These are phyloP conservation scores for Termitomyces sp. DNA, from an alignment of 768 basidiomycete species.

Conservation along the genomic window DNA sequence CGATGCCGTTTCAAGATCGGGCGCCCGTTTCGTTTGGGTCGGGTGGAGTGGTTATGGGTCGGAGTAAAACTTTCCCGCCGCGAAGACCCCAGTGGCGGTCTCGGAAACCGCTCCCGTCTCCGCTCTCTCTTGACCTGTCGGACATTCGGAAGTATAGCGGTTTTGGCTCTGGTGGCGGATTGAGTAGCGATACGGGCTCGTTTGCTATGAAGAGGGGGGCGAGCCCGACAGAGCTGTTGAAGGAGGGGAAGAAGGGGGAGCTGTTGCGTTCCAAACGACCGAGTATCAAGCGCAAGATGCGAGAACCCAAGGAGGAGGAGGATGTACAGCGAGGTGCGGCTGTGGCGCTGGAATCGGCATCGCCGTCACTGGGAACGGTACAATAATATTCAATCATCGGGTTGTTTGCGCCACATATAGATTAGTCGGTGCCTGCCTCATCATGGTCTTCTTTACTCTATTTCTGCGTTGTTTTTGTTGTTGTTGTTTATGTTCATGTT, in stretches of 20 bases:
- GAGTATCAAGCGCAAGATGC: constrained; percentile 48
- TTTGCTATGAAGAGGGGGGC: constrained; percentile 58
- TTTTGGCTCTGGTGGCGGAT: not conserved
- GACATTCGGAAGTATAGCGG: not conserved
- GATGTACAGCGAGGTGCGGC: not conserved
- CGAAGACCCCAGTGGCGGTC: not conserved
- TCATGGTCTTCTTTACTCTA: not conserved
- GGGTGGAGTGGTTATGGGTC: not conserved
- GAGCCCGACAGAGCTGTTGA: constrained; percentile 65
- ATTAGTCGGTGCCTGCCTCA: not conserved
- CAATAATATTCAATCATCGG: not conserved
- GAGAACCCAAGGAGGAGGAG: not conserved
- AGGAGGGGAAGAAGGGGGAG: constrained; percentile 54
- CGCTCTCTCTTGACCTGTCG: not conserved
- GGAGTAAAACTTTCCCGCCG: not conserved
- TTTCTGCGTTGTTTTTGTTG: not conserved
- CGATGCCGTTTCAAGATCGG: not conserved
- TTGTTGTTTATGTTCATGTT: no score
- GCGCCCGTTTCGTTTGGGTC: not conserved
- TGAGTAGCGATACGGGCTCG: constrained; percentile 14
- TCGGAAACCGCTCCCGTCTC: not conserved
- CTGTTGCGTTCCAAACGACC: constrained; percentile 57
- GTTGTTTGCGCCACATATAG: not conserved
- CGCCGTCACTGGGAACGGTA: constrained; percentile 6
- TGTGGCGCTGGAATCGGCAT: constrained; percentile 1